phyloP scores from a whole-genome alignment of 257 asterid species.

The Mentha longifolia region DNA sequence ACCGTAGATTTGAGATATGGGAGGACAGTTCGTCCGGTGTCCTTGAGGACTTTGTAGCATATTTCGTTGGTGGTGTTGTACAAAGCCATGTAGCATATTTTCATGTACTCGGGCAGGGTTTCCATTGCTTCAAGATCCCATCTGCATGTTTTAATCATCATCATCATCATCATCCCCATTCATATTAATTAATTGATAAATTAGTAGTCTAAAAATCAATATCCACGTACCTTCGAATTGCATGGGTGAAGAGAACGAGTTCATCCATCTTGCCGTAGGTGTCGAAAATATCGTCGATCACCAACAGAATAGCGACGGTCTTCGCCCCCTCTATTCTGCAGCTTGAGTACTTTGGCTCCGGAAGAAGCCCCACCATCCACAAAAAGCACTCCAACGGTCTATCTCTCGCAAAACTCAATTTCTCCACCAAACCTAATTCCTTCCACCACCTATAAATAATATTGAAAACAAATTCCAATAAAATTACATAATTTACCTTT shows the following conservation, averaged over 20 bases:
- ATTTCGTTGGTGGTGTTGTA: conserved; percentile 70
- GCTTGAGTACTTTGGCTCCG: conserved; percentile 59
- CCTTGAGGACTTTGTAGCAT: conserved; percentile 64
- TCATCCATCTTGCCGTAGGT: conserved; percentile 64
- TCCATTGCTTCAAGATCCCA: conserved; percentile 77
- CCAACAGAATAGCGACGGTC: conserved; percentile 56
- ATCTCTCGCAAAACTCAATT: conserved; percentile 63
- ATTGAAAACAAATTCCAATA: no score
- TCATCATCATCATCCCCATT: no score
- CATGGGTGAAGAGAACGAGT: conserved; percentile 62
- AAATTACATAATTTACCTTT: neutral
- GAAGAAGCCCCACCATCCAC: conserved; percentile 70
- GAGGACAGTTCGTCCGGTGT: conserved; percentile 58
- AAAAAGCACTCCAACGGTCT: conserved; percentile 69
- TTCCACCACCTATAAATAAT: conserved; percentile 66
- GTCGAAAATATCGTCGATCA: conserved; percentile 69
- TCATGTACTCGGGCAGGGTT: conserved; percentile 68
- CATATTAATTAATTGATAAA: no score
- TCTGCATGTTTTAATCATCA: conserved; percentile 32
- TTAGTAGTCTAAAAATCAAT: no score
- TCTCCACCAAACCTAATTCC: conserved; percentile 62
- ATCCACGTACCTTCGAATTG: conserved; percentile 62
- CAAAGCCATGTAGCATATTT: conserved; percentile 71
- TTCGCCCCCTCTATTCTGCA: conserved; percentile 73
- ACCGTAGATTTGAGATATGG: conserved; percentile 62